A percentile compares a stretch with the other conserved stretches of the same genome.
phyloP scores from a whole-genome alignment of 1,284 basidiomycete genomes.

The Neonothopanus nambi region DNA sequence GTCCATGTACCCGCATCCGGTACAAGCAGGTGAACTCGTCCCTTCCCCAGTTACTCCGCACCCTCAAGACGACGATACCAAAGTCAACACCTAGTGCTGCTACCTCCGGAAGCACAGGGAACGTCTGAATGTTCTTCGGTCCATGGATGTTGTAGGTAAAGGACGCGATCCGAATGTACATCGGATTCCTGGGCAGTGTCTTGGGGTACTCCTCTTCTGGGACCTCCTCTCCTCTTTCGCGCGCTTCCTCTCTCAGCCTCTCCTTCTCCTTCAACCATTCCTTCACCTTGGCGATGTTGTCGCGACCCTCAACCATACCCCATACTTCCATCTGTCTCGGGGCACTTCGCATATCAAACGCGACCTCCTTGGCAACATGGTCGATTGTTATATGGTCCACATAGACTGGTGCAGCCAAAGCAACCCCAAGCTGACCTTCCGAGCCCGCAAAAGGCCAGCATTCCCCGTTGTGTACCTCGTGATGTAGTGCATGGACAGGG shows the following conservation, averaged over 20 bases:
- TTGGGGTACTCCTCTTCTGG: slow-evolving; percentile 47
- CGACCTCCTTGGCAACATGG: slow-evolving; percentile 79
- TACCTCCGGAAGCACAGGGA: slow-evolving; percentile 72
- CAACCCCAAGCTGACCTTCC: slow-evolving; percentile 80
- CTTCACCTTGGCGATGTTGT: slow-evolving; percentile 63
- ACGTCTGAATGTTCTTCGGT: slow-evolving; percentile 80
- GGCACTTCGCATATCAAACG: slow-evolving; percentile 78
- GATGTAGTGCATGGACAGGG: slow-evolving; percentile 84
- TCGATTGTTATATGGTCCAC: slow-evolving; percentile 86
- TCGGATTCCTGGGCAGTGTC: slow-evolving; percentile 51
- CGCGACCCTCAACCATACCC: slow-evolving; percentile 78
- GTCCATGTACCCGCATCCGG: slow-evolving; percentile 77
- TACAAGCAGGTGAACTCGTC: slow-evolving; percentile 88
- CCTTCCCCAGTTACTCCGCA: slow-evolving; percentile 88
- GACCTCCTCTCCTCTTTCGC: slow-evolving; percentile 35
- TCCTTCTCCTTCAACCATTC: slow-evolving; percentile 48
- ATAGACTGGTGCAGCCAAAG: slow-evolving; percentile 67
- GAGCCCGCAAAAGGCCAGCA: slow-evolving; percentile 92
- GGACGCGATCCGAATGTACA: slow-evolving; percentile 73
- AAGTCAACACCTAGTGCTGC: slow-evolving; percentile 74
- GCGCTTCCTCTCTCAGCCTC: slow-evolving; percentile 35
- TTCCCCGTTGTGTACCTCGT: slow-evolving; percentile 77
- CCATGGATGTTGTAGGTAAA: slow-evolving; percentile 81
- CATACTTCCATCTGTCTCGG: slow-evolving; percentile 88
- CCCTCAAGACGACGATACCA: slow-evolving; percentile 74